Evolutionary conservation across 495 filamentous ascomycete genomes (phyloP).

Genomic region (Tetracladium marchalianum): DNA sequence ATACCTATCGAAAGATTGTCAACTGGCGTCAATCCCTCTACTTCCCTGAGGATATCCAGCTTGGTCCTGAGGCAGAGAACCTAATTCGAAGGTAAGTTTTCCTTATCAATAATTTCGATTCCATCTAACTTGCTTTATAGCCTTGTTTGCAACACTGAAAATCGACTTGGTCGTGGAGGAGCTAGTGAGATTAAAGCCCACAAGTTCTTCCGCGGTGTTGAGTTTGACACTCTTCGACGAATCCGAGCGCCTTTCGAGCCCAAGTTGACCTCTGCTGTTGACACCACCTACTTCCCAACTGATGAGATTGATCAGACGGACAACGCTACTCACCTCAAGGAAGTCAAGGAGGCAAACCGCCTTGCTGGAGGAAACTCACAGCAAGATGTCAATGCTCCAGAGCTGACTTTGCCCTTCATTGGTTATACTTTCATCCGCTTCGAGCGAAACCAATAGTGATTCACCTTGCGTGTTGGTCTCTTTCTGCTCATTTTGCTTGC

Average conservation of each 20-base stretch:
- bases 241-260: slow-evolving; percentile 97
- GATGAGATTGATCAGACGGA: slow-evolving; percentile 95
- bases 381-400: slow-evolving; percentile 42
- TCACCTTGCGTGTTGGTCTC: neutral
- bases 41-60: slow-evolving; percentile 88
- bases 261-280: slow-evolving; percentile 78
- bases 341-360: slow-evolving; percentile 20
- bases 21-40: slow-evolving; percentile 94
- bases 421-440: slow-evolving; percentile 99
- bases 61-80: slow-evolving; percentile 79
- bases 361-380: slow-evolving; percentile 14
- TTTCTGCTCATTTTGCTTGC: no score
- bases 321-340: slow-evolving; percentile 63
- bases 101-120: neutral
- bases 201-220: slow-evolving; percentile 90
- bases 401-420: slow-evolving; percentile 94
- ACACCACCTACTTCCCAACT: slow-evolving; percentile 97
- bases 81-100: slow-evolving; percentile 67
- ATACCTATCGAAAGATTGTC: slow-evolving; percentile 98
- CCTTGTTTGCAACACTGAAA: slow-evolving; percentile 83
- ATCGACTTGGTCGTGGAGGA: slow-evolving; percentile 76
- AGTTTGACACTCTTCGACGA: slow-evolving; percentile 80
- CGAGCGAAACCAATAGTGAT: slow-evolving; percentile 58
- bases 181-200: slow-evolving; percentile 88
- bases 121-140: slow-evolving; percentile 33